phyloP scores from a whole-genome alignment of 352 stramenopile genomes.

The Phytophthora hibernalis region DNA sequence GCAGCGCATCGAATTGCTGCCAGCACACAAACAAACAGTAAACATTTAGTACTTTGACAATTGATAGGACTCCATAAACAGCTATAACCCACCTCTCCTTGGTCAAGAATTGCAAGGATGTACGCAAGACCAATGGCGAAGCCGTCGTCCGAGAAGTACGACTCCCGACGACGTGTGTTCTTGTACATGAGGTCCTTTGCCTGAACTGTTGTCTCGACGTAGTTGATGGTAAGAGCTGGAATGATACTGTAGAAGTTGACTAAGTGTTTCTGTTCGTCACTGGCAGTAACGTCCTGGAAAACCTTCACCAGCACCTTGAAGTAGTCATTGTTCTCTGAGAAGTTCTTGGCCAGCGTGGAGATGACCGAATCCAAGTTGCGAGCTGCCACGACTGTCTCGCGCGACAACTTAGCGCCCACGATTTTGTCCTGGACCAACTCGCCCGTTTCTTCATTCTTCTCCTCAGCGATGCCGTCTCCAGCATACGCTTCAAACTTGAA shows the following conservation, averaged over 20 bases:
- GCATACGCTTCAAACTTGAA: constrained; percentile 84
- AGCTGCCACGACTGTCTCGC: constrained; percentile 84
- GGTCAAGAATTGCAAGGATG: constrained; percentile 91
- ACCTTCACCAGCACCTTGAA: constrained; percentile 92
- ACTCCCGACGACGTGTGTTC: constrained; percentile 92
- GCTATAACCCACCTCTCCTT: constrained; percentile 67
- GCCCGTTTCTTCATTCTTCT: constrained; percentile 68
- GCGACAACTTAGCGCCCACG: constrained; percentile 69
- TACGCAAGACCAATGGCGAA: constrained; percentile 96
- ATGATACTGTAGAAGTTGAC: constrained; percentile 94
- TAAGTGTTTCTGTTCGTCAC: constrained; percentile 90
- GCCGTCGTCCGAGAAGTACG: constrained; percentile 96
- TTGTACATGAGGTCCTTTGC: constrained; percentile 97
- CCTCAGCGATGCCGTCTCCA: constrained; percentile 61
- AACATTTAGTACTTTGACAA: constrained; percentile 4
- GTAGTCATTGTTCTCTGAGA: constrained; percentile 94
- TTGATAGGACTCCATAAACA: constrained; percentile 4
- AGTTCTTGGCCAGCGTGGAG: constrained; percentile 89
- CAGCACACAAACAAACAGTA: constrained; percentile 8
- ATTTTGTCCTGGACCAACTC: constrained; percentile 55
- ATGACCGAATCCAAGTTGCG: constrained; percentile 90
- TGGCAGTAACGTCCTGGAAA: constrained; percentile 90
- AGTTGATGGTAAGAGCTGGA: constrained; percentile 90
- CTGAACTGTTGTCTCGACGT: constrained; percentile 89
- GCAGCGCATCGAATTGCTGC: constrained; percentile 87